phyloP scores from a whole-genome alignment of 2,329 filamentous ascomycete species.

The Aureobasidium sp. region DNA sequence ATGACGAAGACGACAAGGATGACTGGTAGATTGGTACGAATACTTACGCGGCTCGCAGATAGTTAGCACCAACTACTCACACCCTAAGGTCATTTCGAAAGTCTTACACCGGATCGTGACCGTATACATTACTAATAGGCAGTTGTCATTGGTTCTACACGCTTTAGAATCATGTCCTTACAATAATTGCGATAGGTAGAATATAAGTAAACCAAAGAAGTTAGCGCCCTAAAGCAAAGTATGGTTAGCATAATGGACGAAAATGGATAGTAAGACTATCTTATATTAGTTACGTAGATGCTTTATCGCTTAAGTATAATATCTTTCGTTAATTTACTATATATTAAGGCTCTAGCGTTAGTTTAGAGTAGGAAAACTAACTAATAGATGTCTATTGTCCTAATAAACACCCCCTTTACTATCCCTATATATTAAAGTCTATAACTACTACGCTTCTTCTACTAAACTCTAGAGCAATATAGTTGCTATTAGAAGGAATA shows the following conservation, averaged over 20 bases:
- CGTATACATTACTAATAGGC: constrained; percentile 45
- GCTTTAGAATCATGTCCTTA: not conserved
- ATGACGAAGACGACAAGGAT: constrained; percentile 69
- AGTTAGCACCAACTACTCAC: not conserved
- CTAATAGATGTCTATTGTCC: not conserved
- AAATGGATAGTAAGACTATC: too few species aligned
- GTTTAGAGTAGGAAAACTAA: not conserved
- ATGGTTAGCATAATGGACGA: too few species aligned
- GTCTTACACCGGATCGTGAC: constrained; percentile 47
- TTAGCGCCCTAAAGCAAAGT: constrained; percentile 25
- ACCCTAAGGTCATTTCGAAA: too few species aligned
- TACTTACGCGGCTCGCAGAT: constrained; percentile 40
- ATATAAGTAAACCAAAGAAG: constrained; percentile 36
- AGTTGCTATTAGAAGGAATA: too few species aligned
- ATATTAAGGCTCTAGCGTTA: not conserved
- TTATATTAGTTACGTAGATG: not conserved
- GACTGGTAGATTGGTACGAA: constrained; percentile 54
- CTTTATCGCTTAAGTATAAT: not conserved
- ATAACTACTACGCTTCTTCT: too few species aligned
- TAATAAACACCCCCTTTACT: too few species aligned
- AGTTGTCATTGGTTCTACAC: not conserved
- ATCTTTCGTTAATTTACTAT: not conserved
- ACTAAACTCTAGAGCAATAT: too few species aligned
- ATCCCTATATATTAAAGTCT: too few species aligned
- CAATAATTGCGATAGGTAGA: constrained; percentile 56